A percentile compares a stretch with the other conserved stretches of the same genome.
Evolutionary conservation across 2,329 filamentous ascomycete genomes (phyloP).

Genomic region (Diaporthe capsici): DNA sequence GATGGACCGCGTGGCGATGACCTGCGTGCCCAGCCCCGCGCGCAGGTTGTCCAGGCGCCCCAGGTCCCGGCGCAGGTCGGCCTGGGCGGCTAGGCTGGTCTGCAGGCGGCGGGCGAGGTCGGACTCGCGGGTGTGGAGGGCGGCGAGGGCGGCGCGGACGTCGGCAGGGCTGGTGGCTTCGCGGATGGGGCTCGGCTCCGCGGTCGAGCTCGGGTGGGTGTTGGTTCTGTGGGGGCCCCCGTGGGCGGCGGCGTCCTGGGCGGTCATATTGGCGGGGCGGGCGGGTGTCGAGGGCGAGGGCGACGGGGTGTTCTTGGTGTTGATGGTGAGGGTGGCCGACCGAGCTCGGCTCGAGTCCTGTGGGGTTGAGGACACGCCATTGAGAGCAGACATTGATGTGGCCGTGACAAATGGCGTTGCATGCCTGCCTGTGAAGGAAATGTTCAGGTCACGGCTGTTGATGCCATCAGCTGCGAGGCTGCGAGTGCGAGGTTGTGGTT

Average conservation of each 20-base stretch:
- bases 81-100: constrained; percentile 83
- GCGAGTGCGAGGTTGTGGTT: constrained; percentile 13
- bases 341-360: constrained; percentile 41
- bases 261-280: constrained; percentile 32
- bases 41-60: constrained; percentile 90
- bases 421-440: constrained; percentile 54
- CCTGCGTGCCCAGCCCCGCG: constrained; percentile 89
- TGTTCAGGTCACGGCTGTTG: constrained; percentile 34
- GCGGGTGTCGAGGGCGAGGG: constrained; percentile 31
- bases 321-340: constrained; percentile 43
- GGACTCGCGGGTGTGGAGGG: constrained; percentile 83
- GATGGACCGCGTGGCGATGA: constrained; percentile 84
- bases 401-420: constrained; percentile 55
- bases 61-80: constrained; percentile 88
- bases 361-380: constrained; percentile 57
- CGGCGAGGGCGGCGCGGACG: constrained; percentile 81
- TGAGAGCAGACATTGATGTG: constrained; percentile 64
- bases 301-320: constrained; percentile 40
- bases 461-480: constrained; percentile 38
- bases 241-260: constrained; percentile 36
- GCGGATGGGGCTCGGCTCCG: constrained; percentile 63
- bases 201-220: constrained; percentile 42
- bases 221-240: constrained; percentile 39
- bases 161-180: constrained; percentile 82
- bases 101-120: constrained; percentile 81